Evolutionary conservation across 1,284 basidiomycete genomes (phyloP).

Genomic region (Papiliotrema fonsecae): DNA sequence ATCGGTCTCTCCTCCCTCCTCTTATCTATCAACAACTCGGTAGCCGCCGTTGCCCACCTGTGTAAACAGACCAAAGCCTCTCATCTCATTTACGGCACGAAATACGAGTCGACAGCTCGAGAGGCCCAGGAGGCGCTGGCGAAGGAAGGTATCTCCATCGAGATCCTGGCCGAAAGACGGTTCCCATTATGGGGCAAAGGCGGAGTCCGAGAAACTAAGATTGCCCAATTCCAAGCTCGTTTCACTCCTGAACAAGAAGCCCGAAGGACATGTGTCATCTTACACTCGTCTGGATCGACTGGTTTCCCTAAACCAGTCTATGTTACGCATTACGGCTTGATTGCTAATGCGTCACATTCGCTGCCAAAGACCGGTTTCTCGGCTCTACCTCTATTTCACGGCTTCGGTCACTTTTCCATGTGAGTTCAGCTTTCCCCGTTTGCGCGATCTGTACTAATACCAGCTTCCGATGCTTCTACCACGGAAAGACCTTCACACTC

Average conservation of each 20-base stretch:
- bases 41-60: constrained; percentile 57
- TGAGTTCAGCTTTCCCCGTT: constrained; percentile 25
- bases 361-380: constrained; percentile 51
- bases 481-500: constrained; percentile 52
- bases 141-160: constrained; percentile 38
- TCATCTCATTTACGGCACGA: constrained; percentile 52
- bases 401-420: constrained; percentile 53
- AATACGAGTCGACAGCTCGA: constrained; percentile 45
- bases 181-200: constrained; percentile 52
- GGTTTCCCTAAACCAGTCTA: constrained; percentile 49
- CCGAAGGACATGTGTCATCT: constrained; percentile 52
- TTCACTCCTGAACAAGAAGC: constrained; percentile 53
- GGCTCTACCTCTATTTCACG: constrained; percentile 53
- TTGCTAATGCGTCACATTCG: constrained; percentile 37
- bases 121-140: constrained; percentile 42
- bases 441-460: constrained; percentile 1
- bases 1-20: constrained; percentile 52
- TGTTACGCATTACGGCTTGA: constrained; percentile 42
- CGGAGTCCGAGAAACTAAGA: constrained; percentile 43
- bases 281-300: constrained; percentile 62
- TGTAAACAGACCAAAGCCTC: constrained; percentile 52
- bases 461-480: constrained; percentile 49
- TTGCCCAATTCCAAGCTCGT: constrained; percentile 42
- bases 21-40: constrained; percentile 58
- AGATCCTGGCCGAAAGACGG: constrained; percentile 47